Conservation (phyloP, 1,284 basidiomycete species). For the Serendipita sp. region DNA sequence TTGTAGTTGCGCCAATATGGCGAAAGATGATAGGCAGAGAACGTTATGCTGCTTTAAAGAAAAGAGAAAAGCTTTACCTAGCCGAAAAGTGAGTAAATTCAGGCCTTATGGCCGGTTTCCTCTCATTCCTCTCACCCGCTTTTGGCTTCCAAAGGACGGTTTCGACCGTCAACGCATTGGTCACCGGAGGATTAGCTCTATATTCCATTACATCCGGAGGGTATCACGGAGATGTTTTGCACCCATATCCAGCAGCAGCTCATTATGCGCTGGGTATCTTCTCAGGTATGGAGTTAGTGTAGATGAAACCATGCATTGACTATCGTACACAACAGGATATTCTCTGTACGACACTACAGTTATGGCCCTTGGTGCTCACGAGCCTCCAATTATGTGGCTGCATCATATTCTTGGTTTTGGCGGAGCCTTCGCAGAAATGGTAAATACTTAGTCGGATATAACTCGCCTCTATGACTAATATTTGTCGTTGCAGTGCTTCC, state of each 20-base stretch:
- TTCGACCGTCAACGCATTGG: background rate
- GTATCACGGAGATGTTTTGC: background rate
- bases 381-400: slow-evolving; percentile 1
- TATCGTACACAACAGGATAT: background rate
- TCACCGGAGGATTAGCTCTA: background rate
- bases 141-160: background rate
- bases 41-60: background rate
- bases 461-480: background rate
- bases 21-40: background rate
- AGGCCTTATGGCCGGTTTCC: background rate
- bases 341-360: slow-evolving; percentile 3
- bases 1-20: background rate
- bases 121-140: background rate
- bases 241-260: background rate
- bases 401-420: background rate
- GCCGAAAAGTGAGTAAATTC: background rate
- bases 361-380: background rate
- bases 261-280: slow-evolving; percentile 1
- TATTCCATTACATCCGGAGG: background rate
- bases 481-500: background rate
- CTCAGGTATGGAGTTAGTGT: background rate
- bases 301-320: background rate
- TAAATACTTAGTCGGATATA: background rate
- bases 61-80: background rate
- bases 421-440: background rate